Evolutionary conservation across 1,139 yeast genomes (phyloP).

Genomic region (Taphrina communis): DNA sequence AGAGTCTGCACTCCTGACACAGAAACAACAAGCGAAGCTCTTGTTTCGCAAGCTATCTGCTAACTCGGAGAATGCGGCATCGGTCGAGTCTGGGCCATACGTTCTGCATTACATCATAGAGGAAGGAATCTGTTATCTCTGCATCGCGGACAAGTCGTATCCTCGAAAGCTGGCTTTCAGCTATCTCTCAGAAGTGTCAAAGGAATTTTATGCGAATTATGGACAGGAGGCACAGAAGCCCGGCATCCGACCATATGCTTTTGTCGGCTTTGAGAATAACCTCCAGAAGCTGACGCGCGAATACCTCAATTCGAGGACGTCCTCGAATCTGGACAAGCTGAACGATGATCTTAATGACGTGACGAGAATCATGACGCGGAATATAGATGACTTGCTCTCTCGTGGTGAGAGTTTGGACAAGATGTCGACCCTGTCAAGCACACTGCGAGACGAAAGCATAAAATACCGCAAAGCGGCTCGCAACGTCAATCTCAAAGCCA

Average conservation of each 20-base stretch:
- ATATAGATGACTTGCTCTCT: slow-evolving; percentile 89
- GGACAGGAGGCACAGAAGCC: slow-evolving; percentile 70
- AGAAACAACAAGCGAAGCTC: slow-evolving; percentile 83
- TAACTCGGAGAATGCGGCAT: slow-evolving; percentile 82
- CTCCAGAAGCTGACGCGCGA: slow-evolving; percentile 85
- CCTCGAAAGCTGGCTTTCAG: slow-evolving; percentile 90
- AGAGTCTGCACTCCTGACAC: slow-evolving; percentile 61
- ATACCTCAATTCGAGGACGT: slow-evolving; percentile 87
- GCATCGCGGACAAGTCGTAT: slow-evolving; percentile 76
- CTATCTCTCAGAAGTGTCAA: slow-evolving; percentile 77
- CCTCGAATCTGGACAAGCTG: slow-evolving; percentile 74
- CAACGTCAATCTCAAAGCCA: slow-evolving; percentile 85
- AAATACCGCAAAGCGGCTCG: slow-evolving; percentile 90
- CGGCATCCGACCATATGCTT: slow-evolving; percentile 83
- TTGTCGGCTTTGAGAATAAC: slow-evolving; percentile 81
- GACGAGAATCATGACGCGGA: slow-evolving; percentile 91
- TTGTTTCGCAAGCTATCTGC: slow-evolving; percentile 77
- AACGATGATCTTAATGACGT: slow-evolving; percentile 91
- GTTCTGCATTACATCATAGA: slow-evolving; percentile 66
- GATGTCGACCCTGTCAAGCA: slow-evolving; percentile 85
- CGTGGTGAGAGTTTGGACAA: slow-evolving; percentile 92
- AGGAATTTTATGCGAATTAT: slow-evolving; percentile 80
- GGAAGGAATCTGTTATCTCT: slow-evolving; percentile 72
- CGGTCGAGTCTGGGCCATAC: slow-evolving; percentile 76
- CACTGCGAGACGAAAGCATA: slow-evolving; percentile 78